These are phyloP conservation scores for Globisporangium nodosum DNA, from an alignment of 352 stramenopile genomes.

Conservation along the genomic window DNA sequence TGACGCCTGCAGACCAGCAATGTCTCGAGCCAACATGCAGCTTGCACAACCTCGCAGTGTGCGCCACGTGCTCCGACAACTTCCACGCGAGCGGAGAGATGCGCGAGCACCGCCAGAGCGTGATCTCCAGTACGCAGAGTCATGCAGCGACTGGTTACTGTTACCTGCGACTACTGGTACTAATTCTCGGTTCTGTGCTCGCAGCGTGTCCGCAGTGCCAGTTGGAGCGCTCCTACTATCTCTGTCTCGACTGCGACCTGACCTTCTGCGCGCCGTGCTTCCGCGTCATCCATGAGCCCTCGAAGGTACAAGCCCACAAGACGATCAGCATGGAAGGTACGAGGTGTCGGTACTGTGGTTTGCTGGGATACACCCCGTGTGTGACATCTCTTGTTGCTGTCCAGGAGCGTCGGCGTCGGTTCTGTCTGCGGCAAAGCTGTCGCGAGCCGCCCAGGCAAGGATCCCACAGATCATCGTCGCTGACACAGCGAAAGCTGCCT, in stretches of 20 bases:
- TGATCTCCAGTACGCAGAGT: constrained; percentile 20
- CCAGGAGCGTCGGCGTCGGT: too few relatives aligned
- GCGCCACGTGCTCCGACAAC: constrained; percentile 11
- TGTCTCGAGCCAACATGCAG: constrained; percentile 10
- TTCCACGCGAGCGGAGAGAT: constrained; percentile 8
- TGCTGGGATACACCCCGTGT: too few relatives aligned
- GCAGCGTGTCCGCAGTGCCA: constrained; percentile 67
- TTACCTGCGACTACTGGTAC: background rate
- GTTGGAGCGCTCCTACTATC: constrained; percentile 31
- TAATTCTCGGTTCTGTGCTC: background rate
- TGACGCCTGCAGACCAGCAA: constrained; percentile 5
- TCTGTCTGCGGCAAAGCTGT: too few relatives aligned
- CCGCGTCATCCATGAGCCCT: constrained; percentile 42
- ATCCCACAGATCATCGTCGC: too few relatives aligned
- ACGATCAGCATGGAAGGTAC: too few relatives aligned
- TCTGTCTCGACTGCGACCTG: constrained; percentile 56
- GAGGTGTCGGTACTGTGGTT: too few relatives aligned
- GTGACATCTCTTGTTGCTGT: too few relatives aligned
- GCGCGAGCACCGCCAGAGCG: constrained; percentile 14
- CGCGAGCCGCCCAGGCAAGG: too few relatives aligned
- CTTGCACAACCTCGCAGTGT: constrained; percentile 9
- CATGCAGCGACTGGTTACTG: constrained; percentile 1
- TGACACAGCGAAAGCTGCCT: too few relatives aligned
- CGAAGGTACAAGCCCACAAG: constrained; percentile 25
- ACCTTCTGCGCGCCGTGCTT: constrained; percentile 62